phyloP scores from a whole-genome alignment of 148 eudicot genomes.

The Hydrangea macrophylla region DNA sequence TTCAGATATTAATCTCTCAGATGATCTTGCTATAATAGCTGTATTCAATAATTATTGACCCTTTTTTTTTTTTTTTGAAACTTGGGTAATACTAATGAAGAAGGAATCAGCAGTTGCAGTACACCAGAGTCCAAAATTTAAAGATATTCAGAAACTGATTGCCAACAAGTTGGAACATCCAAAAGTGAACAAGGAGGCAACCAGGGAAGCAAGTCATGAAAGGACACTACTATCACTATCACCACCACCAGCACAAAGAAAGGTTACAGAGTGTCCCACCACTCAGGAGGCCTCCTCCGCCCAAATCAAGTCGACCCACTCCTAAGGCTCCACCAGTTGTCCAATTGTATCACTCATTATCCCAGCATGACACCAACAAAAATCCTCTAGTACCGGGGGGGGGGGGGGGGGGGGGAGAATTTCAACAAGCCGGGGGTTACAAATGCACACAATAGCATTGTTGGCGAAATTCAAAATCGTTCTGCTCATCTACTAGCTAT shows the following conservation, averaged over 20 bases:
- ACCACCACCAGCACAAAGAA: neutral
- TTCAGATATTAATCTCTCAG: too few relatives aligned
- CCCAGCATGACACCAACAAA: neutral
- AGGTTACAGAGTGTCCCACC: slow-evolving; percentile 5
- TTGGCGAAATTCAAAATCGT: slow-evolving; percentile 26
- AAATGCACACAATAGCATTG: slow-evolving; percentile 23
- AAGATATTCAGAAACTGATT: slow-evolving; percentile 26
- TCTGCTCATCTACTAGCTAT: slow-evolving; percentile 24
- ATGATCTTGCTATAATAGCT: too few relatives aligned
- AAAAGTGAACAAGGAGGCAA: slow-evolving; percentile 4
- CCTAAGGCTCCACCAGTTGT: slow-evolving; percentile 9
- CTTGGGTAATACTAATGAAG: neutral
- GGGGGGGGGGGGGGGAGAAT: too few relatives aligned
- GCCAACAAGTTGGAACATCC: slow-evolving; percentile 18
- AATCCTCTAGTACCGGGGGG: neutral
- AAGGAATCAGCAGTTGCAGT: too few relatives aligned
- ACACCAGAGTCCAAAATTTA: slow-evolving; percentile 15
- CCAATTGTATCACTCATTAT: neutral
- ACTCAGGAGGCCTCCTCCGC: neutral
- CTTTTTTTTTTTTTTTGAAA: neutral
- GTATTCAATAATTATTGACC: too few relatives aligned
- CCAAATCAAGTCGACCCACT: slow-evolving; percentile 5
- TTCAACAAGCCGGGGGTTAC: slow-evolving; percentile 11
- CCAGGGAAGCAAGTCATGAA: slow-evolving; percentile 4
- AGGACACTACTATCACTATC: neutral